These are phyloP conservation scores for Thermochaetoides thermophila DNA, from an alignment of 495 filamentous ascomycete genomes.

Conservation along the genomic window DNA sequence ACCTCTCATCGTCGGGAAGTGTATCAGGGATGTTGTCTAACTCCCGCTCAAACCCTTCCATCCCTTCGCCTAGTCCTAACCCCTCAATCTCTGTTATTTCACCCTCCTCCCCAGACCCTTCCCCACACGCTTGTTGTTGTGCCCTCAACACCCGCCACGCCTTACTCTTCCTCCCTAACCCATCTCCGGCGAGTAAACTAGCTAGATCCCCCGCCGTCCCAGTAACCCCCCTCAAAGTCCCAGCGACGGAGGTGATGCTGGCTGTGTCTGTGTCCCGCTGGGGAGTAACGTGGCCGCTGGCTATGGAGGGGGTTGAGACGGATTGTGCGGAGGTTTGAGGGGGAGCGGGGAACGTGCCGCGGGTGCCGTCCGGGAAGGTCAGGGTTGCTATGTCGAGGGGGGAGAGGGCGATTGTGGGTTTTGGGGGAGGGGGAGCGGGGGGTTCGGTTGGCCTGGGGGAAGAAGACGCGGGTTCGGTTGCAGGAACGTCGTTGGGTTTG, in stretches of 20 bases:
- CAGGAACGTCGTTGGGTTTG: too few species aligned
- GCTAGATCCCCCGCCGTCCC: constrained; percentile 64
- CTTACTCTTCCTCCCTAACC: constrained; percentile 38
- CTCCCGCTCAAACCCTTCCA: constrained; percentile 55
- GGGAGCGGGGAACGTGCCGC: constrained; percentile 42
- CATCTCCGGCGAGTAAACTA: constrained; percentile 63
- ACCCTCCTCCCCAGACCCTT: constrained; percentile 38
- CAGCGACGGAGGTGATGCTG: constrained; percentile 71
- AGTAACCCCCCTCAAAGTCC: constrained; percentile 58
- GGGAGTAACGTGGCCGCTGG: constrained; percentile 20
- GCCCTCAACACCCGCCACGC: constrained; percentile 45
- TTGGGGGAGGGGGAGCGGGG: neutral
- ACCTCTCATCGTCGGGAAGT: constrained; percentile 44
- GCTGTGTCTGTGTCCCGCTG: constrained; percentile 47
- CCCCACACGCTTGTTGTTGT: too few species aligned
- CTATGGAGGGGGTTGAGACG: constrained; percentile 16
- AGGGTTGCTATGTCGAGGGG: constrained; percentile 61
- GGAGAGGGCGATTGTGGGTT: constrained; percentile 71
- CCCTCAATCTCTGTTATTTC: constrained; percentile 40
- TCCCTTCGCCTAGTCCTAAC: constrained; percentile 33
- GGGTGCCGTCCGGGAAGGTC: constrained; percentile 50
- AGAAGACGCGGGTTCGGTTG: constrained; percentile 56
- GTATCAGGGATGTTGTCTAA: constrained; percentile 64
- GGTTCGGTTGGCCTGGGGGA: too few species aligned
- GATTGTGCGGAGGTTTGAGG: constrained; percentile 28